These are phyloP conservation scores for Grigorovia transvaalensis DNA, from an alignment of 805 yeast genomes.

Conservation along the genomic window DNA sequence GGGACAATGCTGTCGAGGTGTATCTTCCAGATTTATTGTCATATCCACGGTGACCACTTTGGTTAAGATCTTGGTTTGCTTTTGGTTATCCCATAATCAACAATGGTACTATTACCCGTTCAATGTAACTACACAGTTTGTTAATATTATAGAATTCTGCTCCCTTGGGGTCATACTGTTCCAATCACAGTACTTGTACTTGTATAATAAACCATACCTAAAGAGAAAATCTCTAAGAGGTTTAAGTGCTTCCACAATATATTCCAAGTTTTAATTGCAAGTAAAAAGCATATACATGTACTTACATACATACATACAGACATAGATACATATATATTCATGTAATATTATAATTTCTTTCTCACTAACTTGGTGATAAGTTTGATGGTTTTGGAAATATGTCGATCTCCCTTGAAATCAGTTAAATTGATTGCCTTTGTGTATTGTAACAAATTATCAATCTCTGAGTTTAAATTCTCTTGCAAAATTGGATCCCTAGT, in stretches of 20 bases:
- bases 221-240: slow-evolving; percentile 5
- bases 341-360: slow-evolving; percentile 35
- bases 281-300: neutral
- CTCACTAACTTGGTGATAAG: slow-evolving; percentile 57
- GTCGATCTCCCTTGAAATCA: slow-evolving; percentile 55
- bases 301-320: neutral
- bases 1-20: slow-evolving; percentile 25
- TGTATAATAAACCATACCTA: slow-evolving; percentile 11
- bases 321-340: neutral
- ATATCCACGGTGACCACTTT: slow-evolving; percentile 4
- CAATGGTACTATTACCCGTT: slow-evolving; percentile 10
- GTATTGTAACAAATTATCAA: slow-evolving; percentile 45
- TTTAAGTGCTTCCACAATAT: neutral
- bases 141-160: slow-evolving; percentile 10
- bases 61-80: neutral
- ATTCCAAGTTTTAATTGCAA: neutral
- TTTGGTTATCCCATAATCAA: neutral
- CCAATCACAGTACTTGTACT: slow-evolving; percentile 22
- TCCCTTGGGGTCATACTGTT: slow-evolving; percentile 12
- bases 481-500: slow-evolving; percentile 59
- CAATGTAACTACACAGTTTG: slow-evolving; percentile 17
- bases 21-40: slow-evolving; percentile 19
- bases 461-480: slow-evolving; percentile 47
- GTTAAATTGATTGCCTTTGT: slow-evolving; percentile 43
- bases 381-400: slow-evolving; percentile 52